Evolutionary conservation across 805 yeast species (phyloP), one percentile per base, ranked within the genome.

Genomic region (Yarrowia phangngaensis): DNA sequence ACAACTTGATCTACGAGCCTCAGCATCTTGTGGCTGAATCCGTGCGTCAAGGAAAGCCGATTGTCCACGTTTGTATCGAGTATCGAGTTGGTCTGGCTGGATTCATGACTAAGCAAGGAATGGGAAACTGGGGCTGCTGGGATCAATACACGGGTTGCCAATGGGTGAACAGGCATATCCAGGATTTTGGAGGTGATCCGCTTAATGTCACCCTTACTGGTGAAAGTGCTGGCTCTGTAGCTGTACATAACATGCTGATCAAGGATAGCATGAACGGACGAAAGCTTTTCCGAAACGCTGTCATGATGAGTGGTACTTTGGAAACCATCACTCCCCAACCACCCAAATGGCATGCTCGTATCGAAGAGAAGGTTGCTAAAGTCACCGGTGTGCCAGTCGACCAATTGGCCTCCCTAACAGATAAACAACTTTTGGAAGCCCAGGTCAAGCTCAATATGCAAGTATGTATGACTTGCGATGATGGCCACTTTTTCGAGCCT

Each of bases 151-250:
- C 61, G 26, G 77, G 73, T 0, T 55, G 74, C 4, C 67, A 69
- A 54, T 75, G 79, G 80, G 67, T 68, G 3, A 63, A 64, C 36
- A 54, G 62, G 50, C 60, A 71, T 56, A 73, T 75, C 50, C 50
- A 51, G 17, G 57, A 67, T 33, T 72, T 74, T 57, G 78, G 78
- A 14, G 79, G 78, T 22, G 70, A 75, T 56, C 62, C 70, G 0
- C 61, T 60, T 11, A 58, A 60, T 28, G 63, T 75, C 23, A 67
- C 77, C 0, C 59, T 72, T 23, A 66, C 70, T 27, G 79, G 79
- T 5, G 63, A 73, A 32, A 65, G 72, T 26, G 75, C 78, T 4
- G 80, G 79, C 8, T 41, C 48, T 4, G 48, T 41, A 6, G 48
- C 48, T 3, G 35, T 30, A 2, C 48, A 41, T 22, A 41, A 41